Conservation (phyloP, 306 rosid genomes). For the Aeschynomene evenia region DNA sequence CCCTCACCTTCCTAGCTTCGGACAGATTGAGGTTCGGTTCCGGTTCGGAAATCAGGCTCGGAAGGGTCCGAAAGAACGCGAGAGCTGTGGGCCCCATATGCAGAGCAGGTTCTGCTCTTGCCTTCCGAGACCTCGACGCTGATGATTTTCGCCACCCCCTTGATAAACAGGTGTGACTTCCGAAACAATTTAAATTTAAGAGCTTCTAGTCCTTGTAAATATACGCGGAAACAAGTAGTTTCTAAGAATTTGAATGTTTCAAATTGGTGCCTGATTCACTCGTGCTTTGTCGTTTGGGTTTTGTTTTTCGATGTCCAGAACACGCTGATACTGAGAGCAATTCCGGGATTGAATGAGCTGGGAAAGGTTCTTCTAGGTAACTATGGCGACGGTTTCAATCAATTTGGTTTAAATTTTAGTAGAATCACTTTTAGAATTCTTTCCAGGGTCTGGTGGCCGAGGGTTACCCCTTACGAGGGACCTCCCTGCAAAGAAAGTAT, state of each 20-base stretch:
- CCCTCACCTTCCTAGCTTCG: slow-evolving; percentile 34
- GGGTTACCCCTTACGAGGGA: too few relatives aligned
- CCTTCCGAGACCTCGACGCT: slow-evolving; percentile 79
- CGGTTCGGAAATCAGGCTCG: slow-evolving; percentile 25
- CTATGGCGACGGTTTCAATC: too few relatives aligned
- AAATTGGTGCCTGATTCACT: too few relatives aligned
- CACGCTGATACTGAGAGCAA: slow-evolving; percentile 84
- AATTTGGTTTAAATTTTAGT: too few relatives aligned
- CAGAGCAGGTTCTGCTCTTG: slow-evolving; percentile 62
- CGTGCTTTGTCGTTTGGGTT: slow-evolving; percentile 15
- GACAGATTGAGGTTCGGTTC: slow-evolving; percentile 26
- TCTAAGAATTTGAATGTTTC: too few relatives aligned
- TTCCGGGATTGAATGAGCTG: slow-evolving; percentile 81
- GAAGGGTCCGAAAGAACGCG: slow-evolving; percentile 25
- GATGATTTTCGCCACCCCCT: slow-evolving; percentile 97
- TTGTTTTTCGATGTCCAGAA: slow-evolving; percentile 51
- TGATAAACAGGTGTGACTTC: slow-evolving; percentile 66
- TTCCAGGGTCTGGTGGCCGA: too few relatives aligned
- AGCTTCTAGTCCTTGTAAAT: too few relatives aligned
- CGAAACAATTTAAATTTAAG: not conserved
- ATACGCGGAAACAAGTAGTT: too few relatives aligned
- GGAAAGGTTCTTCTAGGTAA: slow-evolving; percentile 81
- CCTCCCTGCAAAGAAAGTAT: too few relatives aligned
- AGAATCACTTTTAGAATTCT: too few relatives aligned
- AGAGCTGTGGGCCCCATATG: slow-evolving; percentile 33